Evolutionary conservation across 2,329 filamentous ascomycete genomes (phyloP).

Genomic region (Conoideocrella luteorostrata): DNA sequence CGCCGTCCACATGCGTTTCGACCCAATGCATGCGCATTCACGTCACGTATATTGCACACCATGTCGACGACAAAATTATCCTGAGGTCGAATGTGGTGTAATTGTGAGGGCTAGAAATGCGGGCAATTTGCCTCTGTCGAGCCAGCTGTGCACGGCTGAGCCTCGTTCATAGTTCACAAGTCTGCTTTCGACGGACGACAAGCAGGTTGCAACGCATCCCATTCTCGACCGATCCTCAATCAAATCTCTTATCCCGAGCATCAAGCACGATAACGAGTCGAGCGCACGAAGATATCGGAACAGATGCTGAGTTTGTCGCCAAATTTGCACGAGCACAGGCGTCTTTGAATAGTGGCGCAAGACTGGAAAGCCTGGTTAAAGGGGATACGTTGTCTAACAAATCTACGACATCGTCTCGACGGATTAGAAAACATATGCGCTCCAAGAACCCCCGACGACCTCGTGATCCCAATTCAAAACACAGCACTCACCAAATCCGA

Average conservation of each 20-base stretch:
- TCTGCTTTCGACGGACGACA: background rate
- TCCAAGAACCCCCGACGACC: background rate
- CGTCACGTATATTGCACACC: no score
- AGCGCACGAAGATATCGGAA: no score
- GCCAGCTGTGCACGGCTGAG: slow-evolving; percentile 18
- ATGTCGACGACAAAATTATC: no score
- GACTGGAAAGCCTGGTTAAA: no score
- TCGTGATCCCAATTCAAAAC: background rate
- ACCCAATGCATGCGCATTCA: no score
- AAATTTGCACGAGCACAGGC: background rate
- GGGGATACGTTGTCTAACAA: background rate
- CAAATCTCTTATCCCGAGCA: background rate
- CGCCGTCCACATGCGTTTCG: no score
- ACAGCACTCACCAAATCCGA: background rate
- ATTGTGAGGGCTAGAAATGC: slow-evolving; percentile 12
- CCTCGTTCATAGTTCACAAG: slow-evolving; percentile 7
- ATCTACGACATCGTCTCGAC: background rate
- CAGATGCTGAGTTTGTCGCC: background rate
- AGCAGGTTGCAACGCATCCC: background rate
- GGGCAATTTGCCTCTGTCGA: slow-evolving; percentile 18
- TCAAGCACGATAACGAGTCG: no score
- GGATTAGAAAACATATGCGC: background rate
- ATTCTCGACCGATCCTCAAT: background rate
- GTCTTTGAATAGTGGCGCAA: no score
- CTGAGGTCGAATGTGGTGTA: no score